phyloP scores from a whole-genome alignment of 352 stramenopile species.

The Phytopythium kandeliae region DNA sequence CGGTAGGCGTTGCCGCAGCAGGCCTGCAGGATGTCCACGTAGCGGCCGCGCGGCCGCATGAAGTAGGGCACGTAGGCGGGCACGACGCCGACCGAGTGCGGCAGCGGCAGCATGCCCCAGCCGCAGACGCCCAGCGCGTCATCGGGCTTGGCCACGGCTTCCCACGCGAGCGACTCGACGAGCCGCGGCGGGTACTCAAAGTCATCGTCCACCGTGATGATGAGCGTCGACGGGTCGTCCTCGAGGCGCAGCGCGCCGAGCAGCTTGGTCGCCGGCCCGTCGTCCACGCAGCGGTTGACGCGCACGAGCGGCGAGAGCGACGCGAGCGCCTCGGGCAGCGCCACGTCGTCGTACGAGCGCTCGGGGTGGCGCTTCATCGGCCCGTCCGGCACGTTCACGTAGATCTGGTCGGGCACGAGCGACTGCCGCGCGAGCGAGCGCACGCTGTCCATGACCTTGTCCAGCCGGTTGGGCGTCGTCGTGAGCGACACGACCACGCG shows the following conservation, averaged over 20 bases:
- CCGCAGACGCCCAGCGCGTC: slow-evolving; percentile 68
- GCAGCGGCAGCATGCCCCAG: slow-evolving; percentile 76
- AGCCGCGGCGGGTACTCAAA: slow-evolving; percentile 68
- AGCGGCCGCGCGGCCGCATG: slow-evolving; percentile 62
- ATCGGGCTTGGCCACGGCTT: slow-evolving; percentile 46
- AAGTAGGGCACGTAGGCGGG: slow-evolving; percentile 81
- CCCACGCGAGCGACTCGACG: slow-evolving; percentile 63
- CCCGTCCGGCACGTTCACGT: slow-evolving; percentile 66
- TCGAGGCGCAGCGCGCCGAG: slow-evolving; percentile 60
- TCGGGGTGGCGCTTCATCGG: slow-evolving; percentile 74
- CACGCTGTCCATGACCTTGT: slow-evolving; percentile 76
- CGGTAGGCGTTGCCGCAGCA: slow-evolving; percentile 72
- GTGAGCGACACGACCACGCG: slow-evolving; percentile 80
- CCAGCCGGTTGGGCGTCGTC: slow-evolving; percentile 61
- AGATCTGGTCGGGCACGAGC: slow-evolving; percentile 68
- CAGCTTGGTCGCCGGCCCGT: slow-evolving; percentile 75
- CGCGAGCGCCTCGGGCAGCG: slow-evolving; percentile 40
- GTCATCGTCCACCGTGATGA: slow-evolving; percentile 82
- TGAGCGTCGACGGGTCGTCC: slow-evolving; percentile 49
- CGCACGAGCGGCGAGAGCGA: slow-evolving; percentile 42
- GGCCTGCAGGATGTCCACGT: slow-evolving; percentile 71
- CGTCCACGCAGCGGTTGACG: slow-evolving; percentile 73
- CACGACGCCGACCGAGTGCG: slow-evolving; percentile 67
- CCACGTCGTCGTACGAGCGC: slow-evolving; percentile 68
- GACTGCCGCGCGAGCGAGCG: slow-evolving; percentile 49